Base-by-base conservation (phyloP, 1,139 yeast genomes). In the Groenewaldozyma auringiensis region DNA sequence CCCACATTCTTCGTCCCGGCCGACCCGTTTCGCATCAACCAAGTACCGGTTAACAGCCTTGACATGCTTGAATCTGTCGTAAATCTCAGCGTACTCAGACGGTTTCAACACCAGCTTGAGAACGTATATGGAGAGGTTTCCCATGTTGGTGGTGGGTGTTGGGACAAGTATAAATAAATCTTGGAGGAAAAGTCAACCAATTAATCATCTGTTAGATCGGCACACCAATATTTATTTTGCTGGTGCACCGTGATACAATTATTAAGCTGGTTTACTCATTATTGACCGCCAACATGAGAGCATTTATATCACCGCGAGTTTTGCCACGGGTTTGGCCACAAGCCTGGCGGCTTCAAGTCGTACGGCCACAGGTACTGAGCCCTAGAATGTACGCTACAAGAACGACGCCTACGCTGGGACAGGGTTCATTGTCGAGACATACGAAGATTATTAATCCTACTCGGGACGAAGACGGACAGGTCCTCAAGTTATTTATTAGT, bases 401-500 rank as follows among this genome's bases (percentile, higher is more conserved):
- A 11, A 11, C 29, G 11, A 25, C 29, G 29, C 38, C 38, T 4
- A 35, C 38, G 21, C 20, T 35, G 25, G 38, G 38, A 4, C 38
- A 18, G 6, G 38, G 16, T 9, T 16, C 38, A 35, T 16, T 32
- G 18, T 16, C 38, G 14, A 42, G 51, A 16, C 46, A 46, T 16
- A 55, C 63, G 11, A 52, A 50, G 40, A 51, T 64, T 6, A 54
- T 47, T 17, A 64, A 65, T 50, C 64, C 67, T 29, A 49, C 56
- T 47, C 54, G 58, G 45, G 55, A 59, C 44, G 65, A 63, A 22
- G 50, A 54, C 22, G 69, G 69, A 21, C 55, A 60, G 6, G 51
- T 60, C 13, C 54, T 71, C 38, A 53, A 59, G 37, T 56, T 75
- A 21, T 63, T 60, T 21, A 64, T 76, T 9, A 62, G 77, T 1